These are phyloP conservation scores for Angomonas deanei DNA, from an alignment of 208 protist genomes.

Conservation along the genomic window DNA sequence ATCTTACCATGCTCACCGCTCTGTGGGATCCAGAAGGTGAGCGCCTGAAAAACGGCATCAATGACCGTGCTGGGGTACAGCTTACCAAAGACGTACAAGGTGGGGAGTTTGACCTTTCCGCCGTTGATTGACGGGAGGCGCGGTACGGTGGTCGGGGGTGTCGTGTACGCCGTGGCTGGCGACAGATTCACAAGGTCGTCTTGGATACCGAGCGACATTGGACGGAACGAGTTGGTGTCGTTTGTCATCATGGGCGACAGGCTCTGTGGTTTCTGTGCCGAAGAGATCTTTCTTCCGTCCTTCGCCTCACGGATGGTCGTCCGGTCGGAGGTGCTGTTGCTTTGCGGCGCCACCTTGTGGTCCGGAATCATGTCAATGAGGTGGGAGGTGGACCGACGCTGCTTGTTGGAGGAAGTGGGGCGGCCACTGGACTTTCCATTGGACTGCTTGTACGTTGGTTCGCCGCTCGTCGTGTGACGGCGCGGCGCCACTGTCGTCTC, in stretches of 20 bases:
- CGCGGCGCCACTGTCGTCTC: neutral
- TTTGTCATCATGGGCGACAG: neutral
- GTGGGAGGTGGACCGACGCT: neutral
- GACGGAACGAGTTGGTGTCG: neutral
- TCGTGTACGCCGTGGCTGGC: neutral
- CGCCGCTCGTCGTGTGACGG: neutral
- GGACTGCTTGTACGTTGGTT: neutral
- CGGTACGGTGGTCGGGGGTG: neutral
- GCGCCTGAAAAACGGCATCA: constrained; percentile 45
- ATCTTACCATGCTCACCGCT: constrained; percentile 62
- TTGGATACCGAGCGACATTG: neutral
- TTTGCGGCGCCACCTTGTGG: neutral
- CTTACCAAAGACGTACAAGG: constrained; percentile 28
- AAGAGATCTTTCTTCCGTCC: neutral
- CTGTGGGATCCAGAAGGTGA: constrained; percentile 60
- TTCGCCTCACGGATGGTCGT: neutral
- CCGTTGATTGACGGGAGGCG: neutral
- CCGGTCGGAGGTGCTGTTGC: neutral
- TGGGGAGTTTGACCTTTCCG: neutral
- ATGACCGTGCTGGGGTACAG: constrained; percentile 30
- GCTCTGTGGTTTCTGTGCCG: neutral
- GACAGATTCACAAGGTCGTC: neutral
- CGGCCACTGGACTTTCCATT: too few species aligned
- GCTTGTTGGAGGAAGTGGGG: neutral
- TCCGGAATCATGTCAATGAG: neutral